phyloP scores from a whole-genome alignment of 2,329 filamentous ascomycete genomes.

The Botrytis porri region DNA sequence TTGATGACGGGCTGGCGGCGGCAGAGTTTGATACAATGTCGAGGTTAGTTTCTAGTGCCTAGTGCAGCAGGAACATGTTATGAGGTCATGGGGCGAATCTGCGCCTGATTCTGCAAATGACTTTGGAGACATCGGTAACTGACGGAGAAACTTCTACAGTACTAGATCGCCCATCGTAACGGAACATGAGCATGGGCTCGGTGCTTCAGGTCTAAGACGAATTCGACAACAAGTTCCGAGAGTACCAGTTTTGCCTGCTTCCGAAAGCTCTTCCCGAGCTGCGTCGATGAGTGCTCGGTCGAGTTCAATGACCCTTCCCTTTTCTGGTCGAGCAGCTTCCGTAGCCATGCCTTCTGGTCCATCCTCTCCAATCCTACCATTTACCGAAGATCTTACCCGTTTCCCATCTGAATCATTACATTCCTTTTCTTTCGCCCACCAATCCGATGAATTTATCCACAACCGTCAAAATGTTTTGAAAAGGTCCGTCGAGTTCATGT shows the following conservation, averaged over 20 bases:
- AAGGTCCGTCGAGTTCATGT: constrained; percentile 91
- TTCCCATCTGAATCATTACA: constrained; percentile 96
- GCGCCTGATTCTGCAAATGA: neutral
- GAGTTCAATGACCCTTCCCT: constrained; percentile 63
- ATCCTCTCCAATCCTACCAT: constrained; percentile 65
- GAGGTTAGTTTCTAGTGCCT: constrained; percentile 55
- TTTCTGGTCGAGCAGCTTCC: constrained; percentile 46
- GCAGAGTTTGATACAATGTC: constrained; percentile 68
- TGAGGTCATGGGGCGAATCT: neutral
- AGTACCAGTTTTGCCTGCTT: constrained; percentile 62
- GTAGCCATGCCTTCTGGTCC: constrained; percentile 50
- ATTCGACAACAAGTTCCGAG: constrained; percentile 84
- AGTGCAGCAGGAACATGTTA: neutral
- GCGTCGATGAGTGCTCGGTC: constrained; percentile 61
- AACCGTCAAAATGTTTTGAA: constrained; percentile 91
- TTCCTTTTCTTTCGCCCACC: constrained; percentile 96
- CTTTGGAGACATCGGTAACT: constrained; percentile 21
- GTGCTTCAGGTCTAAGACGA: constrained; percentile 81
- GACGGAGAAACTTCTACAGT: constrained; percentile 28
- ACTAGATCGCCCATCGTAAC: constrained; percentile 74
- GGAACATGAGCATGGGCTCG: constrained; percentile 84
- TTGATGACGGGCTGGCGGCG: constrained; percentile 61
- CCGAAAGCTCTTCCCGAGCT: constrained; percentile 61
- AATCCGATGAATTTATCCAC: constrained; percentile 88
- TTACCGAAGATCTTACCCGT: constrained; percentile 82